These are phyloP conservation scores for Naganishia sp. DNA, from an alignment of 1,284 basidiomycete species.

Conservation along the genomic window DNA sequence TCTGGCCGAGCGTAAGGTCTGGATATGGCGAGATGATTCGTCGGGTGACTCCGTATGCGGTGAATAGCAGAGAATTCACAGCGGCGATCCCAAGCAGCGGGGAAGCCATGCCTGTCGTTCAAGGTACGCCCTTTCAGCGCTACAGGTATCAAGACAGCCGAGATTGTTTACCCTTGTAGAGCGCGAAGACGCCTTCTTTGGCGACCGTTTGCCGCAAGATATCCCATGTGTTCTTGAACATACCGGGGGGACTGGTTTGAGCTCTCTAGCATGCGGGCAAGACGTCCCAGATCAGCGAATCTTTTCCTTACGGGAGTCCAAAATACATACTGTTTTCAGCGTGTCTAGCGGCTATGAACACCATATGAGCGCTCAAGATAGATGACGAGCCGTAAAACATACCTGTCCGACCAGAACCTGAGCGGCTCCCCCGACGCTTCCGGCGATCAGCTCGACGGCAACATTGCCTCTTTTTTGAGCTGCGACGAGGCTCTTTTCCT, in stretches of 20 bases:
- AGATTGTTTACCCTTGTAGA: conserved; percentile 73
- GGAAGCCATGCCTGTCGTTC: conserved; percentile 73
- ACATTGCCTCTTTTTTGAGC: conserved; percentile 26
- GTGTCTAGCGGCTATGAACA: conserved; percentile 66
- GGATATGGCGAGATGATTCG: conserved; percentile 85
- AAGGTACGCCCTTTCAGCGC: not conserved
- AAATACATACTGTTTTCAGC: conserved; percentile 65
- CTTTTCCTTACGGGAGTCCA: conserved; percentile 37
- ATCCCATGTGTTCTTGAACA: conserved; percentile 88
- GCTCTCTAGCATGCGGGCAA: conserved; percentile 58
- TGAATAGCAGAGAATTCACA: conserved; percentile 93
- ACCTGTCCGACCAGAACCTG: conserved; percentile 77
- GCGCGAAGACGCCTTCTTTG: conserved; percentile 83
- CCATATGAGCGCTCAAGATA: not conserved
- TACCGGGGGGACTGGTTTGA: conserved; percentile 55
- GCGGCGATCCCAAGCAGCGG: conserved; percentile 92
- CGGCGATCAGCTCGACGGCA: conserved; percentile 28
- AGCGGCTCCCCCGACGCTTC: conserved; percentile 50
- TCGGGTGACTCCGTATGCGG: conserved; percentile 78
- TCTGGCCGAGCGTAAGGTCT: conserved; percentile 74
- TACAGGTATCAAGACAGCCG: not conserved
- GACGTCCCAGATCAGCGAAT: conserved; percentile 14
- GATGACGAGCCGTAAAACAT: conserved; percentile 28
- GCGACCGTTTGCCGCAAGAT: conserved; percentile 75
- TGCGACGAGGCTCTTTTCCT: conserved; percentile 2